Conservation (phyloP, 305 asterid species). For the Rubia balearica region DNA sequence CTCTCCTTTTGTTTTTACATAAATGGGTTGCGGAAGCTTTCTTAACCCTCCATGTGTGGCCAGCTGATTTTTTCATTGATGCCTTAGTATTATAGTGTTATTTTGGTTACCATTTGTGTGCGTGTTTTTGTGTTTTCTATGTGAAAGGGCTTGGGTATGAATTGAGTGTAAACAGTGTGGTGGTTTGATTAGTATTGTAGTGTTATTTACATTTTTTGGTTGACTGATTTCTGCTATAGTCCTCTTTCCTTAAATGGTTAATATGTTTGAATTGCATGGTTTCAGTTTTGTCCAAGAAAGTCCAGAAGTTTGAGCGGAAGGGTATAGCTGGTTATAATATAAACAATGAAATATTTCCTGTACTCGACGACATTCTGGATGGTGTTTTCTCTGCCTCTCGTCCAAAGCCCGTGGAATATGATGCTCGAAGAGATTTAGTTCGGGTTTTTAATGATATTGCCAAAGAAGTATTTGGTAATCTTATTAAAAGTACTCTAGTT, state of each 20-base stretch:
- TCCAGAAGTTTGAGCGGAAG: constrained; percentile 55
- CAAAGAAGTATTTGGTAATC: constrained; percentile 69
- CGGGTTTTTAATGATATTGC: constrained; percentile 71
- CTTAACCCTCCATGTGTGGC: not conserved
- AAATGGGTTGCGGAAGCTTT: not conserved
- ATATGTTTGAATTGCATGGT: constrained; percentile 4
- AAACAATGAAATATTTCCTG: constrained; percentile 30
- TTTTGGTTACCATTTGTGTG: not conserved
- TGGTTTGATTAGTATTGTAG: not conserved
- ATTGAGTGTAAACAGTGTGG: not conserved
- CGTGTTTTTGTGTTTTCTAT: not conserved
- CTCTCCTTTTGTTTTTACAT: not conserved
- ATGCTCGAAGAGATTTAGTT: constrained; percentile 54
- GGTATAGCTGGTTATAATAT: constrained; percentile 37
- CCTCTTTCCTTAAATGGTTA: not conserved
- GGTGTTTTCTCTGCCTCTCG: constrained; percentile 45
- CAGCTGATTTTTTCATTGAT: not conserved
- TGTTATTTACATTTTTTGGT: not conserved
- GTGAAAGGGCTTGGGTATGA: not conserved
- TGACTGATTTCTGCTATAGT: not conserved
- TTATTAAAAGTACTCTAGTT: constrained; percentile 1
- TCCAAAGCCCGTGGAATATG: constrained; percentile 62
- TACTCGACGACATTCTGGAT: constrained; percentile 54
- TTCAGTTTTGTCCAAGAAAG: constrained; percentile 64
- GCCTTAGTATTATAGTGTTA: not conserved